Percentiles rank a stretch among this genome's conserved stretches.
Conservation (phyloP, 805 yeast species). For the Ogataea ramenticola region DNA sequence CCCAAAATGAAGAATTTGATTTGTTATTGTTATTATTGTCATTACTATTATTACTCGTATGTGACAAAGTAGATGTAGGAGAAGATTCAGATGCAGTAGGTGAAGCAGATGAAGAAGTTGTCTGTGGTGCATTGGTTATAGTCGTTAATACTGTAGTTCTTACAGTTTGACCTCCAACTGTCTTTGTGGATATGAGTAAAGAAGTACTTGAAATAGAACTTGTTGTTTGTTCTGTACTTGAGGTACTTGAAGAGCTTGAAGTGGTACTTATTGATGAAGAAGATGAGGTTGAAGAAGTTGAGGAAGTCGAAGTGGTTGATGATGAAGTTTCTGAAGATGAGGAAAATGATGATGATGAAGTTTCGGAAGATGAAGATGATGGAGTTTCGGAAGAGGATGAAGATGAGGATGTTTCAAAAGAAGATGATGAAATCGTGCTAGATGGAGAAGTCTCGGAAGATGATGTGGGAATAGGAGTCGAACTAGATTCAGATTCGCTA, state of each 20-base stretch:
- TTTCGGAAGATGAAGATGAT: constrained; percentile 2
- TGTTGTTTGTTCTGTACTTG: constrained; percentile 3
- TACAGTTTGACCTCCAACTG: constrained; percentile 26
- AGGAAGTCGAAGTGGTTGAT: constrained; percentile 1
- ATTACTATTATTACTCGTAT: constrained; percentile 8
- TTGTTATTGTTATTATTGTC: constrained; percentile 7
- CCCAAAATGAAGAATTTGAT: constrained; percentile 44
- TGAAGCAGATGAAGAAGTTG: constrained; percentile 13
- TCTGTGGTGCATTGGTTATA: constrained; percentile 9
- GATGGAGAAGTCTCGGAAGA: too few relatives aligned
- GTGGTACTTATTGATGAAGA: constrained; percentile 8
- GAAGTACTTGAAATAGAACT: constrained; percentile 9
- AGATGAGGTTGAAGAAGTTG: constrained; percentile 9
- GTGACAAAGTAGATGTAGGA: too few relatives aligned
- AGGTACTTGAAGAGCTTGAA: constrained; percentile 1
- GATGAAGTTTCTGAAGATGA: neutral
- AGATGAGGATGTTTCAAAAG: too few relatives aligned
- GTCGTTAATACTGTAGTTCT: constrained; percentile 19
- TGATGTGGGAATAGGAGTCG: too few relatives aligned
- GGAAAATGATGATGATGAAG: constrained; percentile 1
- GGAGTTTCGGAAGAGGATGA: constrained; percentile 3
- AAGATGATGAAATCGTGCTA: too few relatives aligned
- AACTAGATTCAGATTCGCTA: too few relatives aligned
- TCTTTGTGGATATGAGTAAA: constrained; percentile 26
- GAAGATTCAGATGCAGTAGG: constrained; percentile 8